Base-by-base conservation (phyloP, 495 filamentous ascomycete genomes). In the Podospora australis region DNA sequence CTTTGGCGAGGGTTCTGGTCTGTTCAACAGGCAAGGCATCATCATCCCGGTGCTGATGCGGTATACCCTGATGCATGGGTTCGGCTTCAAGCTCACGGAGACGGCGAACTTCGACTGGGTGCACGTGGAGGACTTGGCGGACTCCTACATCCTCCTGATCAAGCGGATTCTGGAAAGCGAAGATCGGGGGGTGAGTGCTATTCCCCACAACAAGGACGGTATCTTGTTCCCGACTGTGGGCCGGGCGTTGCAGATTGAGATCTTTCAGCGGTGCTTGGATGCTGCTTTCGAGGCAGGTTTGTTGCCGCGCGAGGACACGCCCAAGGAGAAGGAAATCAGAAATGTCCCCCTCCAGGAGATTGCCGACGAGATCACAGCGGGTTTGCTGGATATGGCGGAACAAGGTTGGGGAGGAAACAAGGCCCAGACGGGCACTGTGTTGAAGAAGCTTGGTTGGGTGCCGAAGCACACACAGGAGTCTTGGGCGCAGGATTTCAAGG, bases 11-110 rank as follows among this genome's bases (percentile, higher is more conserved):
- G 45, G 45, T 2, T 21, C 29, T 2, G 45, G 45, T 11, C 24
- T 48, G 30, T 48, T 48, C 22, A 48, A 48, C 34, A 48, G 16
- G 34, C 45, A 48, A 22, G 45, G 45, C 7, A 38, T 48, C 34
- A 48, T 48, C 19, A 11, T 48, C 2, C 45, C 45, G 3, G 20
- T 48, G 7, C 16, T 48, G 23, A 48, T 48, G 34, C 29, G 22
- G 7, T 48, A 86, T 62, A 79, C 82, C 48, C 74, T 84, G 41
- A 82, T 74, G 70, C 78, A 79, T 65, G 78, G 75, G 73, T 79
- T 80, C 68, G 85, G 85, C 67, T 85, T 86, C 75, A 82, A 85
- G 60, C 32, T 48, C 17, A 48, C 14, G 11, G 45, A 48, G 17
- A 26, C 30, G 2, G 30, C 30, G 17, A 48, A 48, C 21, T 48